Base-by-base conservation (phyloP, 345 rosid genomes). In the Noccaea caerulescens region DNA sequence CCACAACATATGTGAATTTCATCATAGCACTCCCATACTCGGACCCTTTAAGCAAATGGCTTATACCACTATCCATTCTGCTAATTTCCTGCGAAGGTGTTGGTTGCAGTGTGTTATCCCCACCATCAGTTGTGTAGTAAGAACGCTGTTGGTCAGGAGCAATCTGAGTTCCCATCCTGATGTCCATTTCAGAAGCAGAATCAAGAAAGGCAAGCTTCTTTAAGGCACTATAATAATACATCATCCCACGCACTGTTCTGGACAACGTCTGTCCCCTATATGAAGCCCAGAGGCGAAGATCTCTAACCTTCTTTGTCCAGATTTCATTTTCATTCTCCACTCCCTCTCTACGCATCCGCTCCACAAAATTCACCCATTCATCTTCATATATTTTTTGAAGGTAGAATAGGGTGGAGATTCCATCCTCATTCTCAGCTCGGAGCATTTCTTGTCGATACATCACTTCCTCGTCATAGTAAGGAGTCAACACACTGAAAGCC, bases 261-360 rank as follows among this genome's bases (percentile, higher is more conserved):
- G 97, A 89, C 55, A 93, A 80, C 7, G 98, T 93, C 80, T 93
- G 98, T 23, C 98, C 98, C 76, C 98, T 82, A 72, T 87, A 85
- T 37, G 98, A 93, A 39, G 93, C 98, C 98, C 98, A 93, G 7
- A 84, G 86, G 42, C 96, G 96, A 62, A 93, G 89, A 68, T 90
- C 97, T 69, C 87, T 87, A 11, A 83, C 80, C 81, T 82, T 83
- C 11, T 44, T 55, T 30, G 79, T 67, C 98, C 93, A 93, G 41
- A 93, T 84, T 4, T 88, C 97, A 59, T 84, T 71, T 23, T 84
- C 97, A 44, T 84, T 68, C 32, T 84, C 86, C 84, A 79, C 80
- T 63, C 98, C 97, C 51, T 88, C 93, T 81, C 92, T 81, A 10
- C 53, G 82, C 98, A 93, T 88, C 68, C 97, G 81, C 77, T 90